Conservation (phyloP, 1,284 basidiomycete species). For the Vanrija pseudolonga region DNA sequence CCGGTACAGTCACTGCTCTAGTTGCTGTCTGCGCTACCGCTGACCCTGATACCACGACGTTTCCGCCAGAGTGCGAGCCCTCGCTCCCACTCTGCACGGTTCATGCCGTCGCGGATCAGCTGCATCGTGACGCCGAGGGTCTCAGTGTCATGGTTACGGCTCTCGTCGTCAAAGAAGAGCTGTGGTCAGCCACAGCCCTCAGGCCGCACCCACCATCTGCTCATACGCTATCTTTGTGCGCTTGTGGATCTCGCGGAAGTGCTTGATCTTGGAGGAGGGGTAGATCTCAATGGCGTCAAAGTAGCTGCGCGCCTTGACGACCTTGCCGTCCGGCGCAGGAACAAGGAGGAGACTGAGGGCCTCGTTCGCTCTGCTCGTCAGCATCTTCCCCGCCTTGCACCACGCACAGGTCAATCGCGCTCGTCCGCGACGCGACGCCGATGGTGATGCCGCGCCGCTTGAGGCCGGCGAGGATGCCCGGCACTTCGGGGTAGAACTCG, state of each 20-base stretch:
- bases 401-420: conserved; percentile 65
- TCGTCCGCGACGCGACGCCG: conserved; percentile 72
- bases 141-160: conserved; percentile 71
- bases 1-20: no score
- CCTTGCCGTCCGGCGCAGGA: conserved; percentile 53
- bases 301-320: conserved; percentile 59
- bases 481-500: conserved; percentile 70
- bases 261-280: conserved; percentile 75
- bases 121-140: conserved; percentile 67
- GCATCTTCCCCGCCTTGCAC: not conserved
- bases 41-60: conserved; percentile 15
- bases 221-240: conserved; percentile 75
- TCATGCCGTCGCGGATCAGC: conserved; percentile 38
- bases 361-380: conserved; percentile 61
- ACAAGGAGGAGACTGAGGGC: conserved; percentile 67
- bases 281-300: conserved; percentile 80
- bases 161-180: conserved; percentile 83
- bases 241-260: conserved; percentile 71
- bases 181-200: conserved; percentile 16
- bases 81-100: conserved; percentile 25
- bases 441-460: conserved; percentile 57
- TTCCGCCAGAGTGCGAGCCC: conserved; percentile 38
- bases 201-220: conserved; percentile 65
- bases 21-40: no score
- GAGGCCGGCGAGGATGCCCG: conserved; percentile 66